Evolutionary conservation across 1,284 basidiomycete genomes (phyloP).

Genomic region (Sphagnurus paluster): DNA sequence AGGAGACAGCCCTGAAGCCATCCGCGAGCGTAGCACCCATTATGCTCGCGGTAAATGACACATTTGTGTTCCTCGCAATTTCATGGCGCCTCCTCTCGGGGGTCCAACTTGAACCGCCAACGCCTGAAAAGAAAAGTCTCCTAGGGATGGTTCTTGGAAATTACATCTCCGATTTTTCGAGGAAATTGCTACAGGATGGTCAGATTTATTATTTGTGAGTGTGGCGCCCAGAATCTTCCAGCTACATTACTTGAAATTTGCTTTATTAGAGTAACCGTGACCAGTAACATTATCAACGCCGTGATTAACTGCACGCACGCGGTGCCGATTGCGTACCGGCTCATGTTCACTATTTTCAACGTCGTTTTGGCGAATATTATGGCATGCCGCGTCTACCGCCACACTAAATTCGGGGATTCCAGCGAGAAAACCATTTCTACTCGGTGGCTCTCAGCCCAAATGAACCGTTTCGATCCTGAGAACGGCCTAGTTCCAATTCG

Average conservation of each 20-base stretch:
- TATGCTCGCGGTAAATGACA: constrained; percentile 16
- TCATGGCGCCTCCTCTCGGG: constrained; percentile 17
- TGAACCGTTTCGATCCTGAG: too few relatives aligned
- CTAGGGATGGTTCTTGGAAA: constrained; percentile 7
- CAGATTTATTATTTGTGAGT: too few relatives aligned
- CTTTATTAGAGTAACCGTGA: constrained; percentile 9
- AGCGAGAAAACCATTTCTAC: constrained; percentile 7
- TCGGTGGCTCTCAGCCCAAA: constrained; percentile 27
- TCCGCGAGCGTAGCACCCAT: constrained; percentile 14
- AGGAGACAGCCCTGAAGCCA: constrained; percentile 4
- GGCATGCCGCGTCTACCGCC: constrained; percentile 18
- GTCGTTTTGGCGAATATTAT: constrained; percentile 19
- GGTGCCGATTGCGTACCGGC: constrained; percentile 13
- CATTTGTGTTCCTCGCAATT: constrained; percentile 19
- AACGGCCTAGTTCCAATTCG: too few relatives aligned
- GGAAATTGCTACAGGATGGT: too few relatives aligned
- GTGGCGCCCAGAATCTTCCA: neutral
- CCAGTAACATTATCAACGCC: constrained; percentile 15
- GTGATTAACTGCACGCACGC: constrained; percentile 4
- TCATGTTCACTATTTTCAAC: constrained; percentile 13
- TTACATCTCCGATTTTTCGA: constrained; percentile 8
- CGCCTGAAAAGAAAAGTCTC: neutral
- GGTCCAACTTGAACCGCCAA: neutral
- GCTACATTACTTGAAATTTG: neutral
- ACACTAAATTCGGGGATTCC: constrained; percentile 15